Evolutionary conservation across 2,329 filamentous ascomycete species (phyloP), one percentile per base, ranked within the genome.

Genomic region (Fusarium duplospermum): DNA sequence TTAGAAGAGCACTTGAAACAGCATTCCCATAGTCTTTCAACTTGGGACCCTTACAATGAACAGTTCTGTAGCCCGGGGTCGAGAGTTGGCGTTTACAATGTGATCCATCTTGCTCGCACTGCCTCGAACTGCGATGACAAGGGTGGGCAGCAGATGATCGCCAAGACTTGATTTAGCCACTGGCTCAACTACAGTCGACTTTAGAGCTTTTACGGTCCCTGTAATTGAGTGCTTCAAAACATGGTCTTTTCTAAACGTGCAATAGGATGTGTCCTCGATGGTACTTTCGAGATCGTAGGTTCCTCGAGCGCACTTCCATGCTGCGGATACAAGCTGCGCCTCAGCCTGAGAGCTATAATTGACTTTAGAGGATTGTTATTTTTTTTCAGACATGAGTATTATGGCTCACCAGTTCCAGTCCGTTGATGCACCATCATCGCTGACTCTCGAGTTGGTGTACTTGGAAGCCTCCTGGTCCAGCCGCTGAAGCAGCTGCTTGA

Each of bases 61-160:
- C 10, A 52, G 18, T 4, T 52, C 33, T 1, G 54, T 54, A 1
- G 59, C 31, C 20, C 24, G 70, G 10, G 74, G 71, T 4, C 47
- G 35, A 20, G 72, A 62, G 16, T 73, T 74, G 13, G 67, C 66
- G 54, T 73, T 78, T 8, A 76, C 66, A 13, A 78, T 68, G 31
- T 78, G 76, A 35, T 78, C 76, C 76, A 78, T 78, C 36, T 70
- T 76, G 16, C 64, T 76, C 4, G 74, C 69, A 35, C 72, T 77
- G 2, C 74, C 76, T 14, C 71, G 66, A 62, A 78, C 66, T 1
- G 76, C 74, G n/a, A 78, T 56, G 8, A 77, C 52, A 7, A 78
- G 64, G 10, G 61, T 59, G 2, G 76, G 74, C 4, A 76, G 31
- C 2, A 67, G 27, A 13, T 31, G 3, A 11, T 65, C 59, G 24